These are phyloP conservation scores for Chlamydomonas sp. DNA, from an alignment of 139 green algal species.

Conservation along the genomic window DNA sequence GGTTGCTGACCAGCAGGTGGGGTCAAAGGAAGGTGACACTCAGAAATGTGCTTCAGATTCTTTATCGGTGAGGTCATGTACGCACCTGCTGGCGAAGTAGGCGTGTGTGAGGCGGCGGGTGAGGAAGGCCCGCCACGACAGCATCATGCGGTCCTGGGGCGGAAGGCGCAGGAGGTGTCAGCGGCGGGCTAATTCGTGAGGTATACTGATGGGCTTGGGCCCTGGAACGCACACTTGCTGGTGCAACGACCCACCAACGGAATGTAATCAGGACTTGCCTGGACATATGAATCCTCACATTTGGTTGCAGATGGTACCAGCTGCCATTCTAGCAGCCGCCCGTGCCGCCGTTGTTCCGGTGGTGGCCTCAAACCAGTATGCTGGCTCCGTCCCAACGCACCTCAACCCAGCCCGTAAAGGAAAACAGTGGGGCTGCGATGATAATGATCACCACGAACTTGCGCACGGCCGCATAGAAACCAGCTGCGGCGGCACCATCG, in stretches of 20 bases:
- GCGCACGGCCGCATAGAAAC: slow-evolving; percentile 46
- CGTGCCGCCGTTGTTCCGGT: background rate
- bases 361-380: background rate
- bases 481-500: background rate
- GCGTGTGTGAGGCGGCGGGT: slow-evolving; percentile 29
- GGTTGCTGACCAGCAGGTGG: background rate
- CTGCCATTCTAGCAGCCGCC: no score
- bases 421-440: slow-evolving; percentile 52
- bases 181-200: no score
- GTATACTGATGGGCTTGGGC: no score
- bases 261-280: no score
- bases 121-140: slow-evolving; percentile 51
- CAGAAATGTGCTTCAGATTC: background rate
- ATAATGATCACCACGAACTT: slow-evolving; percentile 54
- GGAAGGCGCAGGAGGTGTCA: background rate
- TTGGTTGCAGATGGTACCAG: no score
- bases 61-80: background rate
- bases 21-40: background rate
- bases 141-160: slow-evolving; percentile 44
- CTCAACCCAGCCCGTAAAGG: slow-evolving; percentile 51
- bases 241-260: no score
- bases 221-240: no score
- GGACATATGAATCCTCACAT: no score
- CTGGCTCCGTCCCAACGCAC: background rate
- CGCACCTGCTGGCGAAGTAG: slow-evolving; percentile 46